Evolutionary conservation across 2,329 filamentous ascomycete genomes (phyloP), one percentile per base, ranked within the genome.

Genomic region (Cladosporium sp.): DNA sequence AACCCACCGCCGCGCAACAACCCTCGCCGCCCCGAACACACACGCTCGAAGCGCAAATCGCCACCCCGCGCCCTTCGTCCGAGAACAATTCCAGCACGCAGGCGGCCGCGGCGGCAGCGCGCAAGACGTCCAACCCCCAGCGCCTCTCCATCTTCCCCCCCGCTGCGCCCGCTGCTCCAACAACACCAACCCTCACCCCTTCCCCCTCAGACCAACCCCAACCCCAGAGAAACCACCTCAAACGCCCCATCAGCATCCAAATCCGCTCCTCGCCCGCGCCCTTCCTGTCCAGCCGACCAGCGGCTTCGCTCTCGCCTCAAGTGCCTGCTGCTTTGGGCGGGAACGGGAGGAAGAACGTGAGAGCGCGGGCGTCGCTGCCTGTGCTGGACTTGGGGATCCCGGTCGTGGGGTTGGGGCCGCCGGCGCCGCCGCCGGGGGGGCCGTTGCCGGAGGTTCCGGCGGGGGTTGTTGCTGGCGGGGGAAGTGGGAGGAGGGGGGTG

Each of bases 241-340:
- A 68, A 41, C 69, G 73, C 14, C 73, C 73, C 10, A 66, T 66
- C 13, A 75, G 71, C 31, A 67, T 77, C 33, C 73, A 75, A 56
- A 68, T 75, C 41, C 68, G 71, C 28, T 64, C 72, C 9, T 64
- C 70, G 41, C 68, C 63, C 13, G 72, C 72, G 2, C 72, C 73
- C 2, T 75, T 75, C 58, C 64, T 75, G 6, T 68, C 69, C 28
- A 65, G 1, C 57, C 66, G 3, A 68, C 70, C 6, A 65, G 55
- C 38, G 57, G 58, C 16, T 18, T 18, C 14, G 14, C 14, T 16
- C 14, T 16, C 14, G 14, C 14, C 14, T 16, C 14, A 16, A 16
- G 14, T 16, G 14, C 14, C 14, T 16, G 14, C 14, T 16, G 14
- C 14, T 16, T 16, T 16, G 14, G 14, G 14, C 14, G 14, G 14